These are phyloP conservation scores for Luvunga scandens DNA, from an alignment of 345 rosid species.

Conservation along the genomic window DNA sequence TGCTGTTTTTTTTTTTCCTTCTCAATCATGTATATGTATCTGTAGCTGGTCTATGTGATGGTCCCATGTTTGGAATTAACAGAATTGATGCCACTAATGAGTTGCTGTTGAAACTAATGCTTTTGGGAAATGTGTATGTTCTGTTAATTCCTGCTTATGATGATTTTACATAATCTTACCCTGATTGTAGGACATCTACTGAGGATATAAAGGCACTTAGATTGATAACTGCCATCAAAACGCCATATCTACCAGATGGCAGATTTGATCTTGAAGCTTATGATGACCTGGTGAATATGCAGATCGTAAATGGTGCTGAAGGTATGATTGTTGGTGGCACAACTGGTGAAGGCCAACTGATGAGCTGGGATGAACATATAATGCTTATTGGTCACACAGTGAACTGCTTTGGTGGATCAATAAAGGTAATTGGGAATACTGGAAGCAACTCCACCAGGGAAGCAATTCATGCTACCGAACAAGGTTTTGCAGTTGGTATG, in stretches of 20 bases:
- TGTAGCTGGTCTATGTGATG: not conserved
- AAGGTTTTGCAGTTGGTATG: slow-evolving; percentile 93
- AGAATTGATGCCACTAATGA: not conserved
- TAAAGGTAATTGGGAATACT: slow-evolving; percentile 81
- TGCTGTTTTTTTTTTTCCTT: not conserved
- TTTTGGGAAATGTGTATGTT: not conserved
- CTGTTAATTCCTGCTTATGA: not conserved
- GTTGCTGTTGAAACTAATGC: not conserved
- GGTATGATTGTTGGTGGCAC: slow-evolving; percentile 90
- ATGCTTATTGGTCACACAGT: slow-evolving; percentile 92
- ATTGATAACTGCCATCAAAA: slow-evolving; percentile 85
- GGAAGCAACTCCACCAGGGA: slow-evolving; percentile 92
- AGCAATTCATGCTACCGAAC: slow-evolving; percentile 88
- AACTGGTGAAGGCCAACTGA: slow-evolving; percentile 91
- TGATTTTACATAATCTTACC: slow-evolving; percentile 1
- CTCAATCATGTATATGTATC: not conserved
- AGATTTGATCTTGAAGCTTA: slow-evolving; percentile 92
- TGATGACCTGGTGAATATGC: slow-evolving; percentile 65
- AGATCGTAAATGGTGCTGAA: slow-evolving; percentile 63
- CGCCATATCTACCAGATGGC: slow-evolving; percentile 94
- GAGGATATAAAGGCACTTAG: slow-evolving; percentile 72
- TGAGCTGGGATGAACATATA: slow-evolving; percentile 97
- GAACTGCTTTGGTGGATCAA: slow-evolving; percentile 64
- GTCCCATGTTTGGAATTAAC: not conserved
- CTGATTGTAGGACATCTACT: slow-evolving; percentile 55